Percentiles rank a stretch among this genome's conserved stretches.
These are phyloP conservation scores for Eimeria necatrix DNA, from an alignment of 169 alveolate genomes.

Conservation along the genomic window DNA sequence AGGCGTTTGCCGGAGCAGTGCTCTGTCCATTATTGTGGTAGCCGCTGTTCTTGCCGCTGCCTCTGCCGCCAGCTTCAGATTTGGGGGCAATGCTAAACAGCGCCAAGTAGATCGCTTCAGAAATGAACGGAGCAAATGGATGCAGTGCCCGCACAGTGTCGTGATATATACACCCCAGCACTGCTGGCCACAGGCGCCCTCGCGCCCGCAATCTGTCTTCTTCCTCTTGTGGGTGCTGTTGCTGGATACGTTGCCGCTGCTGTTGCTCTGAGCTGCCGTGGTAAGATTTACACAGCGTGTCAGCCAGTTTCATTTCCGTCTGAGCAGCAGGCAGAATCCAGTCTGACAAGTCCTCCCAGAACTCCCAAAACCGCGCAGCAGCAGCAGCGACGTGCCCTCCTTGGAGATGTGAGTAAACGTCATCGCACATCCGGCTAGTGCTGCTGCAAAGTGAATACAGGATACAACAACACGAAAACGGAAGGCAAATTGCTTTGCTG, in stretches of 20 bases:
- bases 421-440: constrained; percentile 5
- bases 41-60: not conserved
- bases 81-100: not conserved
- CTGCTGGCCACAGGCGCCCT: constrained; percentile 25
- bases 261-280: not conserved
- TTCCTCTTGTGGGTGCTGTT: not conserved
- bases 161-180: not conserved
- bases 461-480: not conserved
- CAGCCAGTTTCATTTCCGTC: constrained; percentile 2
- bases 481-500: no score
- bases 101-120: constrained; percentile 10
- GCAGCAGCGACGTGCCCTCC: constrained; percentile 19
- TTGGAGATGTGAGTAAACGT: not conserved
- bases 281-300: not conserved
- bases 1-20: no score
- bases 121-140: constrained; percentile 31
- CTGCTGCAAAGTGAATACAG: not conserved
- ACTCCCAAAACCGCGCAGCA: constrained; percentile 22
- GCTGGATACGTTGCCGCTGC: not conserved
- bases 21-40: not conserved
- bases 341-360: not conserved
- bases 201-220: not conserved
- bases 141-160: constrained; percentile 12
- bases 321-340: constrained; percentile 22
- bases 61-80: not conserved